Evolutionary conservation across 2,329 filamentous ascomycete species (phyloP), one percentile per base, ranked within the genome.

Genomic region (Coniochaeta pulveracea): DNA sequence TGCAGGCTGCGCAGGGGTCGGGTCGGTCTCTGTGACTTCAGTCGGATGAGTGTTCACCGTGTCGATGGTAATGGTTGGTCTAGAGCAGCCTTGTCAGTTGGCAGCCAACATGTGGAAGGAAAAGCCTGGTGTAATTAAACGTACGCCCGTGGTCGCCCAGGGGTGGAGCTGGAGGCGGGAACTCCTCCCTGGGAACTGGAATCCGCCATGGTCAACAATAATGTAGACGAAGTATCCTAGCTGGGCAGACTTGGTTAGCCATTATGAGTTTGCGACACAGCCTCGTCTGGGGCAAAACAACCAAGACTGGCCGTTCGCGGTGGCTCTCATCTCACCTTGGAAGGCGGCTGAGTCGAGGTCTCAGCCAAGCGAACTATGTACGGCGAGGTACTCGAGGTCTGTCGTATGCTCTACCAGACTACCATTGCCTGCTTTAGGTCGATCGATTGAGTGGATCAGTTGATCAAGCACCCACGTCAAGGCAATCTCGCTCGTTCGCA

Each of bases 11-110:
- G 39, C 42, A 38, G 14, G 24, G 36, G 33, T 22, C 49, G 45
- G 37, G 47, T 54, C 51, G n/a, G 40, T 36, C 4, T 55, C 43
- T 39, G 55, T 50, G 23, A 52, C 47, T 34, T 49, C 35, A 35
- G 45, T 27, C 11, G 48, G 40, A 28, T 38, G 44, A 26, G 49
- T 43, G 35, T 37, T 52, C 37, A 55, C 50, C 10, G 66, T 69
- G 41, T 71, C 65, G 34, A 72, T 70, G 33, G 64, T 72, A 38
- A 71, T 71, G 34, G 66, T 69, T 22, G 66, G 67, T 26, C 66
- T 71, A 38, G 28, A 33, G 3, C 41, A 21, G 23, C 14, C 37
- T 11, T 32, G 29, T 34, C 9, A 17, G 12, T 29, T n/a, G n/a
- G n/a, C n/a, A n/a, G n/a, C n/a, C n/a, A n/a, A n/a, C n/a, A n/a